A percentile compares a stretch with the other conserved stretches of the same genome.
phyloP scores from a whole-genome alignment of 768 basidiomycete species.

The Zangia roseola region DNA sequence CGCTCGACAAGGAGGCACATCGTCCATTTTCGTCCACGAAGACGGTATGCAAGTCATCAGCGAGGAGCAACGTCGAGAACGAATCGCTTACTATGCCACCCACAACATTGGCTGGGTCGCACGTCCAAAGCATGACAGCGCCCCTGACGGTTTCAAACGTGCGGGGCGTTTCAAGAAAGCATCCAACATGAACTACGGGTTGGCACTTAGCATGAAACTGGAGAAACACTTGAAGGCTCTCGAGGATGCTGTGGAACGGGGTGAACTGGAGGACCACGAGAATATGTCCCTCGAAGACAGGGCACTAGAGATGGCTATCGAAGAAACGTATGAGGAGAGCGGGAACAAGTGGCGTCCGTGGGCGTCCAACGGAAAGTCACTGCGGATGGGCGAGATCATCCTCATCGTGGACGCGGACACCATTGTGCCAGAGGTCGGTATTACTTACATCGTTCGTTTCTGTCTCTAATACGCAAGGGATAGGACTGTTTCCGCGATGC shows the following conservation, averaged over 20 bases:
- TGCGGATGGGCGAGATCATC: conserved; percentile 78
- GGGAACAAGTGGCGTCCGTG: conserved; percentile 65
- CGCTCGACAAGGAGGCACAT: conserved; percentile 63
- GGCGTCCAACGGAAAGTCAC: conserved; percentile 70
- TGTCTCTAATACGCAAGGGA: not conserved
- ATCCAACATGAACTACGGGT: conserved; percentile 85
- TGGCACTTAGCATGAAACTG: conserved; percentile 40
- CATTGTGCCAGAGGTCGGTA: conserved; percentile 65
- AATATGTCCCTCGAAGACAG: conserved; percentile 54
- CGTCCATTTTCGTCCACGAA: conserved; percentile 58
- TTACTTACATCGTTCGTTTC: not conserved
- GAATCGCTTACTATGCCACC: conserved; percentile 52
- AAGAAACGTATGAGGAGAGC: conserved; percentile 65
- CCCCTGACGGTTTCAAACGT: conserved; percentile 31
- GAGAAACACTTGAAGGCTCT: conserved; percentile 44
- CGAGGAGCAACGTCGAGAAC: conserved; percentile 44
- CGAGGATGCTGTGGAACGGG: conserved; percentile 38
- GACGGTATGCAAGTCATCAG: conserved; percentile 56
- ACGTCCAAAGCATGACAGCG: conserved; percentile 46
- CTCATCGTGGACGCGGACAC: conserved; percentile 89
- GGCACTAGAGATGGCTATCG: conserved; percentile 69
- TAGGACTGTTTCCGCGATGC: conserved; percentile 91
- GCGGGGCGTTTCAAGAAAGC: conserved; percentile 92
- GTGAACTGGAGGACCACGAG: conserved; percentile 43
- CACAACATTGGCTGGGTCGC: conserved; percentile 62